phyloP scores from a whole-genome alignment of 352 stramenopile genomes.

The Phytopythium mirpurense region DNA sequence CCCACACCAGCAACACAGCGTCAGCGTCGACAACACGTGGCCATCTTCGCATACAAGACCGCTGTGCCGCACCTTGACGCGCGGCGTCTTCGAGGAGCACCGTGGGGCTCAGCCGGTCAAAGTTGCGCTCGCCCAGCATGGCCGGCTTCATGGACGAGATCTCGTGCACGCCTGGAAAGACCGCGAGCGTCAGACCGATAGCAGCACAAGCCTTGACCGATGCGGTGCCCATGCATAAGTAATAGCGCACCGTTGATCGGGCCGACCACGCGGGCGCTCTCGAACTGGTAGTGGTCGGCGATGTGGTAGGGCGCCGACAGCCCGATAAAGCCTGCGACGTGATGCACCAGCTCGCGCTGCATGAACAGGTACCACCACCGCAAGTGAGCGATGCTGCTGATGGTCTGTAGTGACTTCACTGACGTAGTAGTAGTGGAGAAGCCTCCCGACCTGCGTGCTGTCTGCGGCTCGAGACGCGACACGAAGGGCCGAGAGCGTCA shows the following conservation, averaged over 20 bases:
- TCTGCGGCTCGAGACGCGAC: conserved; percentile 2
- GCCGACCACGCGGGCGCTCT: conserved; percentile 48
- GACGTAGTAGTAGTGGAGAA: too few species aligned
- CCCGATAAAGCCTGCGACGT: conserved; percentile 57
- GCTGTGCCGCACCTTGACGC: conserved; percentile 18
- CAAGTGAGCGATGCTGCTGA: neutral
- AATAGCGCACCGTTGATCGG: conserved; percentile 40
- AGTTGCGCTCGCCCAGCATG: conserved; percentile 57
- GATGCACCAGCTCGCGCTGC: conserved; percentile 23
- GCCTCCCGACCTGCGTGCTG: neutral
- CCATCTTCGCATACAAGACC: too few species aligned
- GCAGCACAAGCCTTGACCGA: too few species aligned
- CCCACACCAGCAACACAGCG: neutral
- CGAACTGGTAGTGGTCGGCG: conserved; percentile 66
- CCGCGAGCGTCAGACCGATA: too few species aligned
- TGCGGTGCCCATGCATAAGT: too few species aligned
- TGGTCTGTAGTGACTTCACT: too few species aligned
- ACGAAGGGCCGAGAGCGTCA: conserved; percentile 47
- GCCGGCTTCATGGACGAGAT: conserved; percentile 77
- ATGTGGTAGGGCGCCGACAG: conserved; percentile 69
- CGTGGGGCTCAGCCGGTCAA: conserved; percentile 46
- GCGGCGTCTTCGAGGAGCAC: conserved; percentile 23
- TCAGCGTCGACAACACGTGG: neutral
- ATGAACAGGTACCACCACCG: conserved; percentile 5
- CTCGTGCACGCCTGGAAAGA: conserved; percentile 46